A percentile compares a stretch with the other conserved stretches of the same genome.
These are phyloP conservation scores for Orbilia quercus DNA, from an alignment of 2,329 filamentous ascomycete genomes.

Conservation along the genomic window DNA sequence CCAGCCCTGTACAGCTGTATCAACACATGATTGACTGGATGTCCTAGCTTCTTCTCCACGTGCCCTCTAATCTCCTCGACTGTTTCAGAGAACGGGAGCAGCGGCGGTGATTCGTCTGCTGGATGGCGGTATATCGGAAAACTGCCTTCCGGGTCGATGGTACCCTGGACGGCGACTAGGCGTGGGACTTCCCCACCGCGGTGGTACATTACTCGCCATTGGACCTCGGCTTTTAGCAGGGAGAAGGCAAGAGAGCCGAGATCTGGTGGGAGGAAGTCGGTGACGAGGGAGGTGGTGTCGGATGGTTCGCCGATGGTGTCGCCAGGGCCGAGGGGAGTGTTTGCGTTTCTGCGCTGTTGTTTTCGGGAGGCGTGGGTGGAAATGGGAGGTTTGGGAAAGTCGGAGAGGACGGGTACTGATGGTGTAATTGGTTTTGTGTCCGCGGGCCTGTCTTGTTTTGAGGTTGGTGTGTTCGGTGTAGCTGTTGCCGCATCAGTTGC, in stretches of 20 bases:
- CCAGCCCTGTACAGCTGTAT: slow-evolving; percentile 94
- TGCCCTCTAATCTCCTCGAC: slow-evolving; percentile 75
- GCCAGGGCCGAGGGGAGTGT: slow-evolving; percentile 64
- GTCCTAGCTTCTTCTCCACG: slow-evolving; percentile 79
- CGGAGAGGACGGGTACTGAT: neutral
- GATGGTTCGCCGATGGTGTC: slow-evolving; percentile 81
- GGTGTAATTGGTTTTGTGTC: neutral
- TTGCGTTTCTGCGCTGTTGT: slow-evolving; percentile 57
- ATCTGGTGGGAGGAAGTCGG: slow-evolving; percentile 73
- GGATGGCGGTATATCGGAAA: slow-evolving; percentile 96
- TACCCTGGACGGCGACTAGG: slow-evolving; percentile 88
- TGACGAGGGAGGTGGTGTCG: slow-evolving; percentile 72
- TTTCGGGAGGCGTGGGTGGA: slow-evolving; percentile 57
- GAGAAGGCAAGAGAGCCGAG: slow-evolving; percentile 74
- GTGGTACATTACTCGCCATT: slow-evolving; percentile 93
- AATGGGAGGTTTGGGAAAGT: neutral
- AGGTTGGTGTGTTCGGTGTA: neutral
- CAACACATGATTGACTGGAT: slow-evolving; percentile 87
- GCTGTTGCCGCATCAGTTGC: neutral
- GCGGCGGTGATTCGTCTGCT: slow-evolving; percentile 82
- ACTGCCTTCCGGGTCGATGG: slow-evolving; percentile 73
- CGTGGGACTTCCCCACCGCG: slow-evolving; percentile 90
- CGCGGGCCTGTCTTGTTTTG: slow-evolving; percentile 2
- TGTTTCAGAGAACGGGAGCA: slow-evolving; percentile 78
- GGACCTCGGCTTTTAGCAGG: slow-evolving; percentile 77